Evolutionary conservation across 1,284 basidiomycete genomes (phyloP).

Genomic region (Salmacisia buchloeana): DNA sequence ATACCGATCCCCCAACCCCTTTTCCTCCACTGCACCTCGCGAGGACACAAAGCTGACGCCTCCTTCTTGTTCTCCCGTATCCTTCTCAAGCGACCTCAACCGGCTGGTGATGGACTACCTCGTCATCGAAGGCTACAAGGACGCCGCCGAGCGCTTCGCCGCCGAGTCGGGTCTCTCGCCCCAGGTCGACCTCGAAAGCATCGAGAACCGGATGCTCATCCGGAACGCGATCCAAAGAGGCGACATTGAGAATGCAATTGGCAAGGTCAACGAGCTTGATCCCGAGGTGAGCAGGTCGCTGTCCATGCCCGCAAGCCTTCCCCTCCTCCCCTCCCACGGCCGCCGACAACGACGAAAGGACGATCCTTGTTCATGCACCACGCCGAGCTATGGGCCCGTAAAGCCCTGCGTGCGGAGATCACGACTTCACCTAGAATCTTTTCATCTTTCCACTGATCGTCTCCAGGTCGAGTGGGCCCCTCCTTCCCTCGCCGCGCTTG

Average conservation of each 20-base stretch:
- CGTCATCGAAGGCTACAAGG: slow-evolving; percentile 93
- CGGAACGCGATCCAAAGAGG: slow-evolving; percentile 88
- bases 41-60: too few relatives aligned
- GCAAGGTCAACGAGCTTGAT: slow-evolving; percentile 86
- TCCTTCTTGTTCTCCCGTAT: neutral
- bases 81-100: slow-evolving; percentile 71
- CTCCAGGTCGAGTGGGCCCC: neutral
- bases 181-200: slow-evolving; percentile 75
- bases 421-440: slow-evolving; percentile 1
- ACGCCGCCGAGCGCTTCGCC: slow-evolving; percentile 88
- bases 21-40: slow-evolving; percentile 17
- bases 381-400: slow-evolving; percentile 62
- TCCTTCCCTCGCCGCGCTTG: neutral
- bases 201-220: slow-evolving; percentile 88
- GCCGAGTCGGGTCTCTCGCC: slow-evolving; percentile 73
- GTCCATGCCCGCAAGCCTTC: neutral
- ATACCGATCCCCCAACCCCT: slow-evolving; percentile 53
- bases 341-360: slow-evolving; percentile 51
- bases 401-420: slow-evolving; percentile 1
- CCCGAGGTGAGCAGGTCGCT: slow-evolving; percentile 72
- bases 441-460: slow-evolving; percentile 5
- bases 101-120: slow-evolving; percentile 96
- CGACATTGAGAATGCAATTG: slow-evolving; percentile 88
- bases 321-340: neutral
- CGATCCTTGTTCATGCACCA: slow-evolving; percentile 85